Evolutionary conservation across 495 filamentous ascomycete species (phyloP), one percentile per base, ranked within the genome.

Genomic region (Podospora conica): DNA sequence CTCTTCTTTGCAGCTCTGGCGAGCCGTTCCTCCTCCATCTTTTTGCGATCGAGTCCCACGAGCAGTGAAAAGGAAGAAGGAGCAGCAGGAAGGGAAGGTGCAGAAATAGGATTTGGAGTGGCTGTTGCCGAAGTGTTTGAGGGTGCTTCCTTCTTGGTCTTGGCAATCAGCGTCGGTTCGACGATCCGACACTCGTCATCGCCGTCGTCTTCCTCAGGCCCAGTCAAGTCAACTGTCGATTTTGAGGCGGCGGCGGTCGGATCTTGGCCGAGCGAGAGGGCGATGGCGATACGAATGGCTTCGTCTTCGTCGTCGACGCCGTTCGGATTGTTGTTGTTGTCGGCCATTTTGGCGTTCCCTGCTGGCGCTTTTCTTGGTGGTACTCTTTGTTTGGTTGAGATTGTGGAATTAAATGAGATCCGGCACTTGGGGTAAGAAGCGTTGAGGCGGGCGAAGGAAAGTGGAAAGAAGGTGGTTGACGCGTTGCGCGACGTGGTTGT

Each of bases 1-100:
- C 87, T 80, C 69, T 90, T 90, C 21, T 79, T 76, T n/a, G 15
- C 6, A 84, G 65, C 48, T 48, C 93, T 83, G 20, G 87, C 88
- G 9, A 97, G 82, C 22, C 94, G 85, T 70, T 96, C 94, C 70
- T 88, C 79, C 69, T 98, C 94, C 91, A 96, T 95, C 66, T 88
- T 81, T 73, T 89, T 90, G 10, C 93, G 84, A 75, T 96, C 83
- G 0, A 93, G 74, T 0, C 85, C 87, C 3, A 82, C 61, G 0
- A 75, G 60, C 1, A 66, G 64, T 3, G 60, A 66, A 60, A 65
- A 9, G 31, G n/a, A 53, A 28, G 11, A 60, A 8, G n/a, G 40
- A 15, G 20, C 62, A 2, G 21, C 57, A 25, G 11, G 58, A 21
- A 24, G 56, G 22, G 61, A 23, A 31, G 54, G 28, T 23, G 23